A percentile compares a stretch with the other conserved stretches of the same genome.
These are phyloP conservation scores for Debaryomyces castellii DNA, from an alignment of 805 yeast genomes.

Conservation along the genomic window DNA sequence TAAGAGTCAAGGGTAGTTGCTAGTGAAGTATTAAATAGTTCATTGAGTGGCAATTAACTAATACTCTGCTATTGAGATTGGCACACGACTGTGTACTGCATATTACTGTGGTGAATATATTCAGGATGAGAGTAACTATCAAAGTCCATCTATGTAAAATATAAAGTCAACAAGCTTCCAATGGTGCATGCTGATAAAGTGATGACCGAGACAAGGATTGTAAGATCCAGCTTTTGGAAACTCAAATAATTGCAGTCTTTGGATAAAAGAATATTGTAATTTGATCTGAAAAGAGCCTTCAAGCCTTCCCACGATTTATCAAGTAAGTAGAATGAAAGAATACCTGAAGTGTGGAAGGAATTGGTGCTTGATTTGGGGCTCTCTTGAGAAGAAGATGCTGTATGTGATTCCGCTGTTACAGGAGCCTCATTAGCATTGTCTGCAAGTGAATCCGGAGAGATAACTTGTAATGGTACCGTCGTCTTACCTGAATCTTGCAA, in stretches of 20 bases:
- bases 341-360: background rate
- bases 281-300: slow-evolving; percentile 9
- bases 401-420: too few relatives aligned
- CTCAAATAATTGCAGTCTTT: slow-evolving; percentile 12
- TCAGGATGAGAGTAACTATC: background rate
- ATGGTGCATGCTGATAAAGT: slow-evolving; percentile 16
- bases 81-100: background rate
- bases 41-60: slow-evolving; percentile 1
- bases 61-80: background rate
- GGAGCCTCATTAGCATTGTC: background rate
- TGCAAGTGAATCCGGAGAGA: too few relatives aligned
- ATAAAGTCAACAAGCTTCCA: slow-evolving; percentile 18
- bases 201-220: slow-evolving; percentile 12
- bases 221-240: slow-evolving; percentile 23
- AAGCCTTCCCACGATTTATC: slow-evolving; percentile 17
- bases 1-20: background rate
- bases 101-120: background rate
- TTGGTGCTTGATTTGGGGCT: too few relatives aligned
- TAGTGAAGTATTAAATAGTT: background rate
- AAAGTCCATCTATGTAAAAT: slow-evolving; percentile 3
- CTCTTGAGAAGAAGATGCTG: too few relatives aligned
- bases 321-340: background rate
- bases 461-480: background rate
- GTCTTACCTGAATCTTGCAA: slow-evolving; percentile 10
- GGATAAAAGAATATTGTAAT: slow-evolving; percentile 15